Evolutionary conservation across 768 basidiomycete species (phyloP), one percentile per base, ranked within the genome.

Genomic region (Suillus sp.): DNA sequence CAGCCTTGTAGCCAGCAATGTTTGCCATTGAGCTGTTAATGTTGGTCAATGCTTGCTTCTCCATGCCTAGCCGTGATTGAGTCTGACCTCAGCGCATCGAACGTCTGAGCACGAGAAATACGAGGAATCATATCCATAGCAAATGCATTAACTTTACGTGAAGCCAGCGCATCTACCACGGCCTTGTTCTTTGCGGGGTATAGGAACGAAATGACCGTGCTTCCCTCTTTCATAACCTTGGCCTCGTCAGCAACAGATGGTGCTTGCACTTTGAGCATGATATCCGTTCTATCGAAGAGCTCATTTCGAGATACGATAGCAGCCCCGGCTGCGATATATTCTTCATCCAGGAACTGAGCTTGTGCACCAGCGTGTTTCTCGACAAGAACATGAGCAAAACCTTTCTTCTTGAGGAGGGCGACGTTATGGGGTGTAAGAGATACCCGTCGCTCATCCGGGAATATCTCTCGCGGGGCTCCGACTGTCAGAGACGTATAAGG

Each of bases 71-170:
- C 45, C 35, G 32, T 64, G 38, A 61, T 18, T 30, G 43, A 66
- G 51, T 61, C 74, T 66, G 60, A 90, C 92, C 91, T 93, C 68
- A 95, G 78, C 42, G 90, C 93, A 76, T 95, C 93, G 67, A 94
- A 95, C 25, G 90, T 90, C 74, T 95, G 93, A 51, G 93, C 93
- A 60, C 93, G 86, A 65, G 92, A 94, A 68, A 95, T 94, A 62
- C 93, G 85, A 68, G 93, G 93, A 79, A 95, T 93, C 84, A 89
- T 86, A 72, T 95, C 93, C 93, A 95, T 95, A 61, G 90, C 92
- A 71, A 95, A 91, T 32, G 85, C 86, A 67, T 87, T 92, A 61
- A 89, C 80, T 66, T 85, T 85, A 60, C 85, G 83, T 37, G 81
- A 75, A n/a, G 88, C 83, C 66, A 94, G 78, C 56, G 81, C 80